A percentile compares a stretch with the other conserved stretches of the same genome.
Conservation (phyloP, 352 stramenopile genomes). For the Globisporangium barbulae region DNA sequence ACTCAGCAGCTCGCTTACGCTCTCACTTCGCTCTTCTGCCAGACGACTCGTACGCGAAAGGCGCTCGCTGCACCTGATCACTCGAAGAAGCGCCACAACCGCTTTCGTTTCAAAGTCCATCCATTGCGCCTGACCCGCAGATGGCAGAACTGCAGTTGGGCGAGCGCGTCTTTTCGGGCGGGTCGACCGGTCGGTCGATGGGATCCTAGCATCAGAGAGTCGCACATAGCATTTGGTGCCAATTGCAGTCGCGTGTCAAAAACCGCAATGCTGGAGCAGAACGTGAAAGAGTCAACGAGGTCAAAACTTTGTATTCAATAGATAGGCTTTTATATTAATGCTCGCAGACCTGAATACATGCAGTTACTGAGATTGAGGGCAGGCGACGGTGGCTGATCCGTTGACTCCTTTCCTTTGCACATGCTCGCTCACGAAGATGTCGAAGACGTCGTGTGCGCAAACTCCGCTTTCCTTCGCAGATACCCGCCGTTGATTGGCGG, state of each 20-base stretch:
- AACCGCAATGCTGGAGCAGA: not conserved
- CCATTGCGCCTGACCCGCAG: not conserved
- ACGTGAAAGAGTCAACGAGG: not conserved
- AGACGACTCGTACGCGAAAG: not conserved
- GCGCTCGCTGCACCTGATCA: not conserved
- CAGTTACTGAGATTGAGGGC: not conserved
- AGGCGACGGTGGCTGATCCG: not conserved
- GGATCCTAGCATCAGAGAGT: slow-evolving; percentile 8
- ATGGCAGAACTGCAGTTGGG: not conserved
- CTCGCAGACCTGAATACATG: not conserved
- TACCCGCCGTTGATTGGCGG: slow-evolving; percentile 1
- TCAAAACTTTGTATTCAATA: slow-evolving; percentile 14
- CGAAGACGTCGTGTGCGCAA: slow-evolving; percentile 8
- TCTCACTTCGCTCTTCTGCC: not conserved
- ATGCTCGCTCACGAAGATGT: slow-evolving; percentile 3
- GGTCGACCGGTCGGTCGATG: not conserved
- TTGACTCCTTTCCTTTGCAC: no score
- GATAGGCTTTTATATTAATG: slow-evolving; percentile 15
- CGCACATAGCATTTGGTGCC: not conserved
- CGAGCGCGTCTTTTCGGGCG: slow-evolving; percentile 3
- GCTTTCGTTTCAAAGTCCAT: slow-evolving; percentile 8
- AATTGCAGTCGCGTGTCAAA: not conserved
- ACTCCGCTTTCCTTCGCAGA: slow-evolving; percentile 10
- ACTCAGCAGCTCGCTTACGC: not conserved
- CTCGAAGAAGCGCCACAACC: not conserved